These are phyloP conservation scores for Saccharum spontaneum DNA, from an alignment of 176 grass and related monocot genomes.

Conservation along the genomic window DNA sequence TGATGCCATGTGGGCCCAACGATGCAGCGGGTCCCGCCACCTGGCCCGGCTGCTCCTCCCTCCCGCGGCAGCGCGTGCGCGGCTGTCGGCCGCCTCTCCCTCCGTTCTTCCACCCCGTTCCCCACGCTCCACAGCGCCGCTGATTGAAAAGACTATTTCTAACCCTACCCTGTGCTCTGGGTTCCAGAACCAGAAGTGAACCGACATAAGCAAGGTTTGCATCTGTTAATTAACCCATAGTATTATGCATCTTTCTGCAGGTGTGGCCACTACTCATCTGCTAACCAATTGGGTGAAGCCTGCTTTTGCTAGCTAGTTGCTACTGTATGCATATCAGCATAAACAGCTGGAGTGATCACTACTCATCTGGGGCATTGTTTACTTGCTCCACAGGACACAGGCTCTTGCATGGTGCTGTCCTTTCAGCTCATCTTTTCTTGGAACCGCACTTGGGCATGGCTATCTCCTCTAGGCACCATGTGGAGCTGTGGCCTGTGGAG, in stretches of 20 bases:
- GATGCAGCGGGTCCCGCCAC: constrained; percentile 29
- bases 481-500: background rate
- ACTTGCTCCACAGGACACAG: constrained; percentile 20
- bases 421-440: constrained; percentile 48
- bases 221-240: background rate
- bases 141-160: constrained; percentile 38
- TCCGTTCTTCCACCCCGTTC: constrained; percentile 20
- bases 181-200: background rate
- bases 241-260: background rate
- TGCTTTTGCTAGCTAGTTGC: background rate
- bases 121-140: constrained; percentile 42
- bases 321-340: background rate
- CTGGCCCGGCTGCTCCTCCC: constrained; percentile 36
- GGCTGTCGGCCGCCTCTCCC: constrained; percentile 37
- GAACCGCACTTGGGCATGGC: constrained; percentile 29
- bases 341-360: background rate
- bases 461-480: constrained; percentile 3
- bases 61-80: constrained; percentile 53
- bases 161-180: background rate
- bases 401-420: background rate
- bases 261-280: background rate
- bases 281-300: background rate
- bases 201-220: constrained; percentile 17
- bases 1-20: constrained; percentile 32
- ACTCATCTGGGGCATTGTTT: constrained; percentile 4